A percentile compares a stretch with the other conserved stretches of the same genome.
Evolutionary conservation across 164 flowering plant species (phyloP).

Genomic region (Houttuynia cordata): DNA sequence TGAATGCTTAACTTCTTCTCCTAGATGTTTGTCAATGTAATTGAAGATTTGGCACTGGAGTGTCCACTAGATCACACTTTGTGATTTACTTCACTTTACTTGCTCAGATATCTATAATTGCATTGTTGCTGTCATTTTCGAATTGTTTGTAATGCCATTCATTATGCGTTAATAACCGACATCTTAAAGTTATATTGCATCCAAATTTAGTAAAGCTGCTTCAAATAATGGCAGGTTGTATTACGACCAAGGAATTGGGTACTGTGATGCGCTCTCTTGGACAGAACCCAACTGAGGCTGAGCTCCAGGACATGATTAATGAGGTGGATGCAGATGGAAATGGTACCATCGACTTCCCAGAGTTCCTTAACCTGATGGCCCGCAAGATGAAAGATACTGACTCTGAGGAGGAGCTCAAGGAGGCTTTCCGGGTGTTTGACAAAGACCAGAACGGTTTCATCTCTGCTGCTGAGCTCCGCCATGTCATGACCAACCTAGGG

Average conservation of each 20-base stretch:
- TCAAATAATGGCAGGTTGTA: conserved; percentile 37
- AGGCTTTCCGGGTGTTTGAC: conserved; percentile 70
- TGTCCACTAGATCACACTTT: no score
- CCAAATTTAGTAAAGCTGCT: not conserved
- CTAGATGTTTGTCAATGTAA: no score
- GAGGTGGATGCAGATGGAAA: conserved; percentile 76
- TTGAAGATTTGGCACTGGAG: no score
- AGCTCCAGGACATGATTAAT: conserved; percentile 74
- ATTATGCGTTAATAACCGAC: not conserved
- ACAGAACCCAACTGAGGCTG: conserved; percentile 73
- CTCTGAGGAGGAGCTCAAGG: conserved; percentile 74
- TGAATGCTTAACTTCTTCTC: no score
- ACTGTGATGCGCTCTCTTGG: conserved; percentile 72
- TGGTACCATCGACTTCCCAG: conserved; percentile 76
- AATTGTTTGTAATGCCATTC: no score
- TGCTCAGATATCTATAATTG: no score
- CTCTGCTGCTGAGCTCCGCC: conserved; percentile 74
- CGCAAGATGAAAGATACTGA: conserved; percentile 71
- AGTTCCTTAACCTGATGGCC: conserved; percentile 77
- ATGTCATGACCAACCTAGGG: conserved; percentile 67
- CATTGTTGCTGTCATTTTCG: no score
- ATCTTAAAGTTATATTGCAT: not conserved
- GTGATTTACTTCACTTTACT: no score
- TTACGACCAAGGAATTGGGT: conserved; percentile 73
- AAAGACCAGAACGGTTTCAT: conserved; percentile 76